Evolutionary conservation across 2,329 filamentous ascomycete genomes (phyloP).

Genomic region (Pyrenophora graminea): DNA sequence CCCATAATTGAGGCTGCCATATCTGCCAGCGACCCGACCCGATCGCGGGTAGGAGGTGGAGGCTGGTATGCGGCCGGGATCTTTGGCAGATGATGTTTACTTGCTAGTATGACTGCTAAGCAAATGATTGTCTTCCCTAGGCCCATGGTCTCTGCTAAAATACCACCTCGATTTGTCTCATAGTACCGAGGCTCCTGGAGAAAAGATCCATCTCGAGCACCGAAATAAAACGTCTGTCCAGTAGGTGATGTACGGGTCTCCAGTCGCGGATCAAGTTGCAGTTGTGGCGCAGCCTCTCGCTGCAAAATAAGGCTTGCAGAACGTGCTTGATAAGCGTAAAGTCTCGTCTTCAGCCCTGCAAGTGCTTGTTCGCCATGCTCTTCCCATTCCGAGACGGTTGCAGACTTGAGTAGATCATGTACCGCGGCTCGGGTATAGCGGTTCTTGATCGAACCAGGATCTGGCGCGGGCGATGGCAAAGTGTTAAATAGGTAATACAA

Average conservation of each 20-base stretch:
- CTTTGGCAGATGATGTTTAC: slow-evolving; percentile 67
- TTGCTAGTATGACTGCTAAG: slow-evolving; percentile 71
- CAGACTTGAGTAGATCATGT: slow-evolving; percentile 56
- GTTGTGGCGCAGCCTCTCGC: slow-evolving; percentile 69
- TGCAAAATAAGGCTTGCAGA: slow-evolving; percentile 85
- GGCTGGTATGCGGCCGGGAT: slow-evolving; percentile 66
- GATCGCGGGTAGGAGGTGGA: slow-evolving; percentile 49
- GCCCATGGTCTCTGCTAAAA: slow-evolving; percentile 78
- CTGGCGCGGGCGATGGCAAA: slow-evolving; percentile 69
- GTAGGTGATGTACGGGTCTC: slow-evolving; percentile 63
- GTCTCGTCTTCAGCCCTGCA: slow-evolving; percentile 63
- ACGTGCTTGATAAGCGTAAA: slow-evolving; percentile 79
- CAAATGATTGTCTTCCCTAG: slow-evolving; percentile 88
- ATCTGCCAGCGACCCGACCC: slow-evolving; percentile 67
- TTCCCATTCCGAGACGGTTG: slow-evolving; percentile 37
- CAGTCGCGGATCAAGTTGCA: slow-evolving; percentile 74
- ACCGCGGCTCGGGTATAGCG: slow-evolving; percentile 59
- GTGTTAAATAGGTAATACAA: slow-evolving; percentile 75
- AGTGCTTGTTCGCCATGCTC: slow-evolving; percentile 44
- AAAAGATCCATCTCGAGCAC: slow-evolving; percentile 65
- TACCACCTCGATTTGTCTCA: slow-evolving; percentile 74
- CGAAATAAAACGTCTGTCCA: slow-evolving; percentile 70
- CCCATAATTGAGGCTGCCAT: slow-evolving; percentile 76
- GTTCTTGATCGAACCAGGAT: slow-evolving; percentile 55
- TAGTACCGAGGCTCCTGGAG: slow-evolving; percentile 71